These are phyloP conservation scores for Entonaema liquescens DNA, from an alignment of 495 filamentous ascomycete genomes.

Conservation along the genomic window DNA sequence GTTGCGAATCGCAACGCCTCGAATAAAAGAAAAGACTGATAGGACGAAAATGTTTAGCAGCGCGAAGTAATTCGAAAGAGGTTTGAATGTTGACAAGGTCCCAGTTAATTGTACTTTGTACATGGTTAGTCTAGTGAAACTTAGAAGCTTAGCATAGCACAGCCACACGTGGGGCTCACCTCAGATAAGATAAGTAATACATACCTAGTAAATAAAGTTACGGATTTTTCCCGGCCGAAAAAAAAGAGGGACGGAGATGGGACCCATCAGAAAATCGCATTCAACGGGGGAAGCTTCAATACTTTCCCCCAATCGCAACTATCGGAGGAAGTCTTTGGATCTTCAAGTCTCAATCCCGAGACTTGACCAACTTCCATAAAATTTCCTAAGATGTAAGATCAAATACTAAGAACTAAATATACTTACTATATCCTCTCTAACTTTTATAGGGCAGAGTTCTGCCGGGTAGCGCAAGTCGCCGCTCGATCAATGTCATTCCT, in stretches of 20 bases:
- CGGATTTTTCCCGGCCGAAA: neutral
- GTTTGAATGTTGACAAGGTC: conserved; percentile 27
- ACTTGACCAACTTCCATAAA: neutral
- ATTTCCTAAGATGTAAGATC: conserved; percentile 17
- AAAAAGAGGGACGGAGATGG: neutral
- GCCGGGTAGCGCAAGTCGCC: conserved; percentile 34
- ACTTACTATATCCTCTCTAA: neutral
- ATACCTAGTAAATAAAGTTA: neutral
- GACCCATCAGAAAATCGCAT: neutral
- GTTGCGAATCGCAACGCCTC: conserved; percentile 3
- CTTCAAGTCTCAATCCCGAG: conserved; percentile 3
- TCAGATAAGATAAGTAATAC: neutral
- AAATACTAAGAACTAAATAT: neutral
- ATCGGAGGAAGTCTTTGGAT: neutral
- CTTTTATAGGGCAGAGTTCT: conserved; percentile 39
- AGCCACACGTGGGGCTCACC: conserved; percentile 8
- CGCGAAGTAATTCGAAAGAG: conserved; percentile 6
- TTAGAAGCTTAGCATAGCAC: neutral
- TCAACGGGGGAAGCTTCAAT: neutral
- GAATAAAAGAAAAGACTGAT: conserved; percentile 1
- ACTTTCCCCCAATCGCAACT: neutral
- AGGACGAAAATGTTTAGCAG: conserved; percentile 17
- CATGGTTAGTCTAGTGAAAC: too few relatives aligned
- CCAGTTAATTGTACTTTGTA: neutral
- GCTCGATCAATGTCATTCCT: conserved; percentile 36